phyloP scores from a whole-genome alignment of 768 basidiomycete species.

The Termitomyces eurrhizus region DNA sequence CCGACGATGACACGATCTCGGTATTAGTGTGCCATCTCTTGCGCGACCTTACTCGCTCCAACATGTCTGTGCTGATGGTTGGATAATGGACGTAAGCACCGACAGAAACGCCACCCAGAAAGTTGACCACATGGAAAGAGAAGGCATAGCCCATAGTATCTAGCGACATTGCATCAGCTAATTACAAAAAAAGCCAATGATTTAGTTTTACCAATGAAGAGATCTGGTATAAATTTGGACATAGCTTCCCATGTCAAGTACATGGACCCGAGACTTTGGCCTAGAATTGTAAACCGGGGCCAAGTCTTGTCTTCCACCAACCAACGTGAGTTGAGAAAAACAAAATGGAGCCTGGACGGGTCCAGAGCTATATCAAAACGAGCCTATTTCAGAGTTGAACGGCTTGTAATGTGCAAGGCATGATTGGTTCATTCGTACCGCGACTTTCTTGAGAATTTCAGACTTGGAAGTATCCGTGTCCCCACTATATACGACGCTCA shows the following conservation, averaged over 20 bases:
- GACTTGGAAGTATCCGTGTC: conserved; percentile 79
- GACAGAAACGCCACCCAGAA: conserved; percentile 63
- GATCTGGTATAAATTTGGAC: conserved; percentile 73
- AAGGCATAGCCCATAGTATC: conserved; percentile 99
- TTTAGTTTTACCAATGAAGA: conserved; percentile 73
- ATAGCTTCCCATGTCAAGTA: conserved; percentile 82
- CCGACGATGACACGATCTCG: too few relatives aligned
- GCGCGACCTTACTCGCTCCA: conserved; percentile 67
- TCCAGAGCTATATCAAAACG: conserved; percentile 78
- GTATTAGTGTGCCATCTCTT: conserved; percentile 61
- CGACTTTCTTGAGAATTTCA: conserved; percentile 75
- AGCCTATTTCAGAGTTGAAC: conserved; percentile 37
- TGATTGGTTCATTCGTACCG: conserved; percentile 39
- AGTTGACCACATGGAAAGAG: conserved; percentile 74
- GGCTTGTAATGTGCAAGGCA: background rate
- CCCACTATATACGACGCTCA: conserved; percentile 87
- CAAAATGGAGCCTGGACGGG: conserved; percentile 66
- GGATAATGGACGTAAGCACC: conserved; percentile 97
- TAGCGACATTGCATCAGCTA: conserved; percentile 27
- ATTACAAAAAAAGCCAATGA: background rate
- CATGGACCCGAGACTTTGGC: conserved; percentile 89
- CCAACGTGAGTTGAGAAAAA: conserved; percentile 68
- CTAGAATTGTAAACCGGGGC: conserved; percentile 88
- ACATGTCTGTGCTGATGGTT: conserved; percentile 93
- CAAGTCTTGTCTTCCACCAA: conserved; percentile 81